These are phyloP conservation scores for Corchorus olitorius DNA, from an alignment of 345 rosid genomes.

Conservation along the genomic window DNA sequence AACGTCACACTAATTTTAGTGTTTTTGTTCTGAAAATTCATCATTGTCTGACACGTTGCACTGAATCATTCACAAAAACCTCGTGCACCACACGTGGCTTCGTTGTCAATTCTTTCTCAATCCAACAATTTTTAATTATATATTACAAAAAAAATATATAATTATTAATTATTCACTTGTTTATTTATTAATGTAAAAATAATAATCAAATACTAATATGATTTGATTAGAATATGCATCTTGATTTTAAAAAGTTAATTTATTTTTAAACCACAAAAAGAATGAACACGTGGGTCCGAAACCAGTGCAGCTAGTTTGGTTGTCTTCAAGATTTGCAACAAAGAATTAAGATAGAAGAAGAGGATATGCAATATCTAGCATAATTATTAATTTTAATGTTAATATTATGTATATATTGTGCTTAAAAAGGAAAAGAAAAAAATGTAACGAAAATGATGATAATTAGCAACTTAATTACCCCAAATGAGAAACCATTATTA, in stretches of 20 bases:
- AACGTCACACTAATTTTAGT: constrained; percentile 12
- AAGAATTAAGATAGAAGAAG: not conserved
- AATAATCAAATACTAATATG: not conserved
- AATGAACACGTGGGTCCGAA: not conserved
- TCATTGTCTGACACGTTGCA: constrained; percentile 19
- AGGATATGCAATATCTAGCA: not conserved
- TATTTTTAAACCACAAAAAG: not conserved
- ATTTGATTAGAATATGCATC: not conserved
- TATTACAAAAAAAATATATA: too few species aligned
- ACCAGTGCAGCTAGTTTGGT: not conserved
- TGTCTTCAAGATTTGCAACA: not conserved
- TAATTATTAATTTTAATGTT: not conserved
- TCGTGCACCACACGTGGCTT: constrained; percentile 30
- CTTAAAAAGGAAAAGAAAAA: not conserved
- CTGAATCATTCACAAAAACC: not conserved
- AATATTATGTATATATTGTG: not conserved
- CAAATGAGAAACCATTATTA: not conserved
- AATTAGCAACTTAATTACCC: not conserved
- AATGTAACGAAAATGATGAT: not conserved
- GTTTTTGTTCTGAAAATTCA: not conserved
- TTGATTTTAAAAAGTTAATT: not conserved
- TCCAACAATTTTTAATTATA: not conserved
- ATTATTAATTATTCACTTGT: too few species aligned
- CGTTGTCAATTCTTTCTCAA: constrained; percentile 22
- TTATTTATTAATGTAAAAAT: too few species aligned